Evolutionary conservation across 495 filamentous ascomycete genomes (phyloP).

Genomic region (Podospora bellae-mahoneyi): DNA sequence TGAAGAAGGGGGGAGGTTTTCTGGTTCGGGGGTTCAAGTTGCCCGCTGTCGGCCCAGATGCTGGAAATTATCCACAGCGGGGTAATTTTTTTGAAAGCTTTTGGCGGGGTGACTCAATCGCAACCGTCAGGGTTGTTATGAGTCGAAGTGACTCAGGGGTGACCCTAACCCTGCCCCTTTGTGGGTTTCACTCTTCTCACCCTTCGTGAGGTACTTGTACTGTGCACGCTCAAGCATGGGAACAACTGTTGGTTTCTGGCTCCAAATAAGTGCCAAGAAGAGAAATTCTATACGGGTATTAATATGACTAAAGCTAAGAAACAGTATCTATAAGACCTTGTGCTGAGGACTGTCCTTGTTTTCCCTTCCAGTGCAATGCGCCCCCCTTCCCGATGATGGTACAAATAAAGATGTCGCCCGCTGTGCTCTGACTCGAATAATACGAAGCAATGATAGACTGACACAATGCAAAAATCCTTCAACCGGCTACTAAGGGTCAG

Average conservation of each 20-base stretch:
- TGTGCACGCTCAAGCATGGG: too few species aligned
- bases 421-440: not conserved
- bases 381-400: not conserved
- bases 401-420: slow-evolving; percentile 5
- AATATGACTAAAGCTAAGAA: not conserved
- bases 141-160: not conserved
- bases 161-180: slow-evolving; percentile 7
- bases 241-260: not conserved
- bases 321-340: not conserved
- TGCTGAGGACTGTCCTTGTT: not conserved
- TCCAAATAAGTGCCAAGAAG: not conserved
- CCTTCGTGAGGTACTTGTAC: not conserved
- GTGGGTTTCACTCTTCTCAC: not conserved
- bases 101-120: slow-evolving; percentile 8
- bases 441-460: too few species aligned
- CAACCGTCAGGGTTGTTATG: not conserved
- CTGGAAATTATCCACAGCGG: slow-evolving; percentile 19
- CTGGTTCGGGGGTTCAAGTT: not conserved
- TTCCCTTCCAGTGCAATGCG: not conserved
- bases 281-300: not conserved
- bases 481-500: not conserved
- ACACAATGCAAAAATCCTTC: not conserved
- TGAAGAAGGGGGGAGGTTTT: slow-evolving; percentile 13
- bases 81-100: slow-evolving; percentile 16
- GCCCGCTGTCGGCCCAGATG: slow-evolving; percentile 10